Evolutionary conservation across 305 asterid species (phyloP).

Genomic region (Fraxinus latifolia): DNA sequence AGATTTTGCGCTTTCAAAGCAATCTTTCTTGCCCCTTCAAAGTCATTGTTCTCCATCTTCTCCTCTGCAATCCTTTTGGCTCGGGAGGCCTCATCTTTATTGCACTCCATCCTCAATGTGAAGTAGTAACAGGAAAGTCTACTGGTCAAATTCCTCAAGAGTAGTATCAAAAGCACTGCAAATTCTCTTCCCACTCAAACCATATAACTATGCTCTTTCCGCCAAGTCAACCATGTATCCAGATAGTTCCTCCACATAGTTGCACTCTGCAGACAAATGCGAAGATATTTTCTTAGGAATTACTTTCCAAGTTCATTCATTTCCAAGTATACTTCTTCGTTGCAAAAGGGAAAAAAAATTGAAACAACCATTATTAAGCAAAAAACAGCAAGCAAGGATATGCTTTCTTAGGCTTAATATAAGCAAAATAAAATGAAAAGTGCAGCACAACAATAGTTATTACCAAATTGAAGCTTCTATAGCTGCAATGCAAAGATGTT

Average conservation of each 20-base stretch:
- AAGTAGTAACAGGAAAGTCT: background rate
- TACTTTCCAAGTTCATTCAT: background rate
- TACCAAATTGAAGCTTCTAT: slow-evolving; percentile 18
- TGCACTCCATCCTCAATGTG: slow-evolving; percentile 45
- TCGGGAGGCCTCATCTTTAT: slow-evolving; percentile 57
- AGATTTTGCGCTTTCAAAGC: slow-evolving; percentile 49
- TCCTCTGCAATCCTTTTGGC: slow-evolving; percentile 52
- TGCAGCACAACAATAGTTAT: background rate
- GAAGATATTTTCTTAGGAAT: background rate
- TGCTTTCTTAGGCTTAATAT: slow-evolving; percentile 4
- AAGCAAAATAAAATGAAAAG: background rate
- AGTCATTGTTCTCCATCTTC: slow-evolving; percentile 46
- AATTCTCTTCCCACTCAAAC: slow-evolving; percentile 21
- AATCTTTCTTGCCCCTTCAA: slow-evolving; percentile 46
- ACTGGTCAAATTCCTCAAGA: background rate
- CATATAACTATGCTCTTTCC: background rate
- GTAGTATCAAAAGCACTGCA: background rate
- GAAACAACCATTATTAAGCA: background rate
- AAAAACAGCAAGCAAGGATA: slow-evolving; percentile 4
- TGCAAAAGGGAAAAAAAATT: background rate
- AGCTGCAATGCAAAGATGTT: slow-evolving; percentile 14
- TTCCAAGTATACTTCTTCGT: background rate
- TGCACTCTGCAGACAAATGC: slow-evolving; percentile 20
- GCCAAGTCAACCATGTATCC: background rate
- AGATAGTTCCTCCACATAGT: background rate